A percentile compares a stretch with the other conserved stretches of the same genome.
Conservation (phyloP, 768 basidiomycete species). For the Lactarius pseudohatsudake region DNA sequence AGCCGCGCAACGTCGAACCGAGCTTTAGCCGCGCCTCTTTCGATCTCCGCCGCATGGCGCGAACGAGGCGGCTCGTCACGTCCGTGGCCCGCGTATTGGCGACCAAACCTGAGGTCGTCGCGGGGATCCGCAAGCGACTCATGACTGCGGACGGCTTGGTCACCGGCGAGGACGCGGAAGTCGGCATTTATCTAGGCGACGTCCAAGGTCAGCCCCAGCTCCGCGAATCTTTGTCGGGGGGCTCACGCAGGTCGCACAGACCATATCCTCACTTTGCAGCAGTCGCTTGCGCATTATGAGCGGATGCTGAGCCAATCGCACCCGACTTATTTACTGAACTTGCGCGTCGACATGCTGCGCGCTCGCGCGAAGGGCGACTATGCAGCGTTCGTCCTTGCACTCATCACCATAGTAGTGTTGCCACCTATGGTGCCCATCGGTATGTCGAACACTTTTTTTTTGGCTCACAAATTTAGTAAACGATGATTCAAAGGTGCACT, state of each 20-base stretch:
- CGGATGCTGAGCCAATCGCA: slow-evolving; percentile 86
- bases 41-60: slow-evolving; percentile 75
- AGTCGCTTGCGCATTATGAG: slow-evolving; percentile 82
- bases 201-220: slow-evolving; percentile 65
- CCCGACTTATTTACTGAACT: slow-evolving; percentile 78
- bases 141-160: slow-evolving; percentile 41
- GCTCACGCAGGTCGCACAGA: slow-evolving; percentile 46
- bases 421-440: slow-evolving; percentile 62
- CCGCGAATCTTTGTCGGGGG: background rate
- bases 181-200: slow-evolving; percentile 88
- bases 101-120: slow-evolving; percentile 79
- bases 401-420: slow-evolving; percentile 65
- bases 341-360: slow-evolving; percentile 59
- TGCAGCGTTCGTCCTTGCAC: slow-evolving; percentile 62
- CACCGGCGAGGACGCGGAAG: slow-evolving; percentile 56
- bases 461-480: background rate
- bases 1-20: slow-evolving; percentile 1
- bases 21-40: slow-evolving; percentile 39
- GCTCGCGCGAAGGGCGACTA: slow-evolving; percentile 65
- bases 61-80: slow-evolving; percentile 74
- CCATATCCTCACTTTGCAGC: slow-evolving; percentile 86
- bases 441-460: slow-evolving; percentile 34
- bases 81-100: slow-evolving; percentile 72
- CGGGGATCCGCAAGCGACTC: slow-evolving; percentile 75
- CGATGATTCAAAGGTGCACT: slow-evolving; percentile 50